Conservation (phyloP, 805 yeast species). For the Candida bentonensis region DNA sequence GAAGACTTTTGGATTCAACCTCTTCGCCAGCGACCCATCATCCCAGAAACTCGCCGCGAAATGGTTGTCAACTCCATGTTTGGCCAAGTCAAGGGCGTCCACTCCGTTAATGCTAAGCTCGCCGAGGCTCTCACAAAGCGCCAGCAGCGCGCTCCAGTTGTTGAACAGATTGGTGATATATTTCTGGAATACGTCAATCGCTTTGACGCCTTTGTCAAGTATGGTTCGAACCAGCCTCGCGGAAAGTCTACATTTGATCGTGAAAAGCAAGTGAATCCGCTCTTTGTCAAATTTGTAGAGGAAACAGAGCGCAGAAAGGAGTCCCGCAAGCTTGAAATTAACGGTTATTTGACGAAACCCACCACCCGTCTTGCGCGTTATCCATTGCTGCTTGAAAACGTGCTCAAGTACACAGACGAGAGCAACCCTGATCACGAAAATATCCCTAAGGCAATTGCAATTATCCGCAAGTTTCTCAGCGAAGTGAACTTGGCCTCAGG, state of each 20-base stretch:
- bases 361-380: slow-evolving; percentile 93
- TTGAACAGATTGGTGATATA: slow-evolving; percentile 75
- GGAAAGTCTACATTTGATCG: slow-evolving; percentile 93
- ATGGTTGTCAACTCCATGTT: slow-evolving; percentile 85
- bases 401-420: slow-evolving; percentile 68
- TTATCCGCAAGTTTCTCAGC: slow-evolving; percentile 59
- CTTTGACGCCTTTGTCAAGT: slow-evolving; percentile 84
- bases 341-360: slow-evolving; percentile 88
- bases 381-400: slow-evolving; percentile 69
- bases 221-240: slow-evolving; percentile 89
- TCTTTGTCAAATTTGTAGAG: slow-evolving; percentile 86
- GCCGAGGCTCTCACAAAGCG: slow-evolving; percentile 83
- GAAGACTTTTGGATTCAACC: slow-evolving; percentile 93
- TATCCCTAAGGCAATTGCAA: slow-evolving; percentile 57
- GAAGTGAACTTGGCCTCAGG: slow-evolving; percentile 82
- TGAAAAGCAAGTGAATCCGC: slow-evolving; percentile 78
- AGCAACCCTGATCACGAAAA: slow-evolving; percentile 58
- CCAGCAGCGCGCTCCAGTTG: slow-evolving; percentile 75
- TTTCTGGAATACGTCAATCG: slow-evolving; percentile 70
- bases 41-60: slow-evolving; percentile 80
- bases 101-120: slow-evolving; percentile 66
- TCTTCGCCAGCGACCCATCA: slow-evolving; percentile 69
- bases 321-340: slow-evolving; percentile 77
- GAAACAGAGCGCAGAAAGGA: slow-evolving; percentile 78
- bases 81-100: slow-evolving; percentile 76